Base-by-base conservation (phyloP, 2,329 filamentous ascomycete genomes). In the Berkeleyomyces rouxiae region DNA sequence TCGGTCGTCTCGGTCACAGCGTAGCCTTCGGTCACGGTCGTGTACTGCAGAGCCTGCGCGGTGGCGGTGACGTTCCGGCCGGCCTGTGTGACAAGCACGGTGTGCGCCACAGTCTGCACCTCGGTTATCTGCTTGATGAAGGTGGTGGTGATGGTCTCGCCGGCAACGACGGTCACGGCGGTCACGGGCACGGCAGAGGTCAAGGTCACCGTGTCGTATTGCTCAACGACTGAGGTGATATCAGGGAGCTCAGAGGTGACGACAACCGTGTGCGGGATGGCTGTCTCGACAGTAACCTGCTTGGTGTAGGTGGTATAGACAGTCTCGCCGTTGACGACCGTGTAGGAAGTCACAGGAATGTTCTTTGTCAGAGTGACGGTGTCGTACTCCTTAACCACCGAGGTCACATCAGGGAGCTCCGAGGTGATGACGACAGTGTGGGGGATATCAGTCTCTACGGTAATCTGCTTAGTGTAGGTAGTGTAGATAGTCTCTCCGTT, bases 71-170 rank as follows among this genome's bases (percentile, higher is more conserved):
- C 44, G n/a, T 49, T 33, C n/a, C 9, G 44, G 31, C 55, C 61
- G 33, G 53, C 31, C 23, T 23, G n/a, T 31, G 62, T 63, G n/a
- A 61, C 36, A 9, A 64, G 3, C 6, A 46, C 42, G 7, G 42
- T 58, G 40, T 61, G 58, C 5, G 62, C 47, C 31, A 61, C 11
- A 11, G 58, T 58, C 2, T 44, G 10, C n/a, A 49, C 61, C 4
- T 39, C 36, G 40, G 58, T 63, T 1, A 61, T 13, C 13, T 55
- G 46, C 7, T 59, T 23, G 9, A 49, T 16, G 11, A 44, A 60
- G 16, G 61, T 63, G 7, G 46, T 63, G 44, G 37, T 13, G 37
- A 59, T 43, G 44, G 63, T 64, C 46, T 64, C 59, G 44, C 63
- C 59, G 53, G 59, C 53, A 16, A 58, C 39, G n/a, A 64, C 43